Conservation (phyloP, 2,329 filamentous ascomycete genomes). For the Chrysoporthe deuterocubensis region DNA sequence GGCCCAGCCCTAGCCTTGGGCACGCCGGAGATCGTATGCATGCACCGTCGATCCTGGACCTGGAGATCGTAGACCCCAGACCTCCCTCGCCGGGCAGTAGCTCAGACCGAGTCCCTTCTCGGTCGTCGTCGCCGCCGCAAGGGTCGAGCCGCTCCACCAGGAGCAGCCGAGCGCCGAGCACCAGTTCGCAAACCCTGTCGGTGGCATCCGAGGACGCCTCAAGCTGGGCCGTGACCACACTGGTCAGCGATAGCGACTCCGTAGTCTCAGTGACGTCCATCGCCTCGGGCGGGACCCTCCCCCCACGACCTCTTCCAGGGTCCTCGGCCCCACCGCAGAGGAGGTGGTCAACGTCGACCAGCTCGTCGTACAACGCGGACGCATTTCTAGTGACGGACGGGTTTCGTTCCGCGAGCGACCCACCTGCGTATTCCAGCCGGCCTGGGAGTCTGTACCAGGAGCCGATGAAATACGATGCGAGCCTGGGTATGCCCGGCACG, state of each 20-base stretch:
- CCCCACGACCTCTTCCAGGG: constrained; percentile 14
- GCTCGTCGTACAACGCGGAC: constrained; percentile 26
- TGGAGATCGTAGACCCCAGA: background rate
- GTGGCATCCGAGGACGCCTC: background rate
- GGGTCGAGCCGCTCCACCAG: constrained; percentile 17
- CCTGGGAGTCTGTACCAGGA: constrained; percentile 28
- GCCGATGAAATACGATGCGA: constrained; percentile 27
- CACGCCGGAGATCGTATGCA: background rate
- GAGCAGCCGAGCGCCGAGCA: constrained; percentile 1
- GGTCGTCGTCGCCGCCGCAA: constrained; percentile 18
- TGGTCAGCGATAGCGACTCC: constrained; percentile 24
- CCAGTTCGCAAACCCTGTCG: constrained; percentile 12
- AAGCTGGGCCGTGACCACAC: constrained; percentile 19
- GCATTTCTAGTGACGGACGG: constrained; percentile 26
- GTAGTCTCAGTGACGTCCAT: constrained; percentile 16
- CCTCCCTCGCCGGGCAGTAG: constrained; percentile 11
- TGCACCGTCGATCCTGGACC: constrained; percentile 13
- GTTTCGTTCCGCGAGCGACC: constrained; percentile 8
- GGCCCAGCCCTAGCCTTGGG: background rate
- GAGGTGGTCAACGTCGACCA: constrained; percentile 30
- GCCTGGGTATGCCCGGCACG: constrained; percentile 13
- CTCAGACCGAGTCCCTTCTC: background rate
- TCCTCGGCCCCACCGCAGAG: constrained; percentile 12
- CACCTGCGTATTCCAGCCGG: constrained; percentile 17
- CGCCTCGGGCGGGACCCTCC: constrained; percentile 14